A percentile compares a stretch with the other conserved stretches of the same genome.
These are phyloP conservation scores for Pestalotiopsis sp. DNA, from an alignment of 2,329 filamentous ascomycete genomes.

Conservation along the genomic window DNA sequence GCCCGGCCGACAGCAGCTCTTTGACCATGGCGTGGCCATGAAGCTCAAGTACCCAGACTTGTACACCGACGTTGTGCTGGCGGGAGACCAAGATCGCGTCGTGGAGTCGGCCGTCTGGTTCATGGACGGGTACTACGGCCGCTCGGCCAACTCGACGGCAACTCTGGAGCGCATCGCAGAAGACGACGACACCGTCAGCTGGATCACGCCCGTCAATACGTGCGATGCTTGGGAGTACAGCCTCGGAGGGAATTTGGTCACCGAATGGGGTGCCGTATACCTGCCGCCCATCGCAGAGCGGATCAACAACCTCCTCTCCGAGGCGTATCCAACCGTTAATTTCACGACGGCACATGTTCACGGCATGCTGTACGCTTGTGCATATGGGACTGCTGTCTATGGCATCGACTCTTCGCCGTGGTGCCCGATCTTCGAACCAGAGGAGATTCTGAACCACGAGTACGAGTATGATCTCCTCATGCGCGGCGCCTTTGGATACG, in stretches of 20 bases:
- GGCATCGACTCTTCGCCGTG: slow-evolving; percentile 23
- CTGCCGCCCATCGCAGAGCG: slow-evolving; percentile 23
- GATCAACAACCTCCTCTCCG: slow-evolving; percentile 19
- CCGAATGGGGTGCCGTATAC: slow-evolving; percentile 22
- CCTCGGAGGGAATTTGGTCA: slow-evolving; percentile 14
- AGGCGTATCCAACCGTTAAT: slow-evolving; percentile 19
- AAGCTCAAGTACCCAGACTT: slow-evolving; percentile 21
- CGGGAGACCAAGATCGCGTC: slow-evolving; percentile 24
- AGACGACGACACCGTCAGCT: slow-evolving; percentile 21
- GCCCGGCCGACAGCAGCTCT: slow-evolving; percentile 23
- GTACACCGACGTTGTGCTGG: slow-evolving; percentile 20
- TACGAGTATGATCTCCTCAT: slow-evolving; percentile 27
- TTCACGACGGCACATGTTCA: slow-evolving; percentile 22
- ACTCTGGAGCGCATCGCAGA: slow-evolving; percentile 17
- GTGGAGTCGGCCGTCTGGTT: slow-evolving; percentile 25
- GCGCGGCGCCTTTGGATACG: slow-evolving; percentile 27
- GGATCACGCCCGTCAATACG: slow-evolving; percentile 25
- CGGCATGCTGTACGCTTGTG: slow-evolving; percentile 27
- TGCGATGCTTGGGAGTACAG: slow-evolving; percentile 20
- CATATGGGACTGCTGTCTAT: slow-evolving; percentile 24
- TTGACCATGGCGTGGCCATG: slow-evolving; percentile 25
- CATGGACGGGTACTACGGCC: slow-evolving; percentile 25
- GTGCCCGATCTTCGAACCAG: slow-evolving; percentile 23
- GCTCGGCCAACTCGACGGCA: slow-evolving; percentile 20
- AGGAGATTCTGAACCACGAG: slow-evolving; percentile 23